A percentile compares a stretch with the other conserved stretches of the same genome.
phyloP scores from a whole-genome alignment of 805 yeast species.

The Starmerella apicola region DNA sequence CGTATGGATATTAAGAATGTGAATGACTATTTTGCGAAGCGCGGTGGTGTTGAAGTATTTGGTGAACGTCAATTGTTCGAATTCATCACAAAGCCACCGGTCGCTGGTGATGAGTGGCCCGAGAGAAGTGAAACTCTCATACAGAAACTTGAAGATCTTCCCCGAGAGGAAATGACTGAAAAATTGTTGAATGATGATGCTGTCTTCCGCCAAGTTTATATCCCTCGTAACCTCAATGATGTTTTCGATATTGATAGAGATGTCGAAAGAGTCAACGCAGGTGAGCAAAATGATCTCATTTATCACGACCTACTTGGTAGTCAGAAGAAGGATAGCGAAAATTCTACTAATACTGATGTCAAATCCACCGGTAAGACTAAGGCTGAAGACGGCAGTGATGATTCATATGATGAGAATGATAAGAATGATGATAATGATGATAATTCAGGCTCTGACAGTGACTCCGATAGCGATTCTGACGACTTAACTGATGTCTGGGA shows the following conservation, averaged over 20 bases:
- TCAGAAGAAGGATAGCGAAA: conserved; percentile 28
- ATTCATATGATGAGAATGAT: conserved; percentile 5
- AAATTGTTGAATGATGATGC: conserved; percentile 62
- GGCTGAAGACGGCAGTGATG: neutral
- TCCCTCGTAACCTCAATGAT: conserved; percentile 48
- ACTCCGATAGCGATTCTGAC: conserved; percentile 23
- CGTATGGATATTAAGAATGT: conserved; percentile 97
- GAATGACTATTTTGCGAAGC: conserved; percentile 64
- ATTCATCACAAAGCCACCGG: conserved; percentile 38
- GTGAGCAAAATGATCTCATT: conserved; percentile 45
- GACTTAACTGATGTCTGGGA: conserved; percentile 30
- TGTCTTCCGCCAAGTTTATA: conserved; percentile 73
- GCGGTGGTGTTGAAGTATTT: conserved; percentile 60
- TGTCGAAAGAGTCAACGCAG: conserved; percentile 32
- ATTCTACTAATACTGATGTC: conserved; percentile 17
- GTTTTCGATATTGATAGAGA: conserved; percentile 59
- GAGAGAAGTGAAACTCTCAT: conserved; percentile 26
- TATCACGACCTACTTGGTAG: conserved; percentile 27
- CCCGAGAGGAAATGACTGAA: conserved; percentile 24
- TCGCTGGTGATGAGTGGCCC: conserved; percentile 31
- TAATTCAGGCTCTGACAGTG: conserved; percentile 22
- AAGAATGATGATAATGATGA: conserved; percentile 22
- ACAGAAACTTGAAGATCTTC: conserved; percentile 19
- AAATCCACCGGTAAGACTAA: neutral
- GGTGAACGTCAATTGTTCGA: conserved; percentile 74